Evolutionary conservation across 2,329 filamentous ascomycete species (phyloP).

Genomic region (Colletotrichum sp.): DNA sequence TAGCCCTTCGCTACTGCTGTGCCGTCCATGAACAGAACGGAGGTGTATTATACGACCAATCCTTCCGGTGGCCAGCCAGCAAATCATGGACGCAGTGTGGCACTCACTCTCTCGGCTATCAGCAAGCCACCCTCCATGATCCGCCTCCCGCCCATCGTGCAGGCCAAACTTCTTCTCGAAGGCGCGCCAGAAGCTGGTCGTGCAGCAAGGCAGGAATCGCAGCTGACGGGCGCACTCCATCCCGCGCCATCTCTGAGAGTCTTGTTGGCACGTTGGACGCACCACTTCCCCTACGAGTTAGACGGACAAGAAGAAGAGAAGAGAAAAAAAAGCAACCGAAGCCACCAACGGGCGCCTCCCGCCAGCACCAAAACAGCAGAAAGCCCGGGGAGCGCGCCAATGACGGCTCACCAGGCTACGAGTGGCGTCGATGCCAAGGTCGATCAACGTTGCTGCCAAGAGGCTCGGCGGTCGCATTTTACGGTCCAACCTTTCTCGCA

Average conservation of each 20-base stretch:
- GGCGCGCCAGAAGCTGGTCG: slow-evolving; percentile 15
- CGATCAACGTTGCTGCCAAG: slow-evolving; percentile 20
- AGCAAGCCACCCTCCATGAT: neutral
- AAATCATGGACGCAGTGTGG: neutral
- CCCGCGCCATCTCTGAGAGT: neutral
- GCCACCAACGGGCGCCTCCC: neutral
- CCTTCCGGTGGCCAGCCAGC: neutral
- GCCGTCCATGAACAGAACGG: neutral
- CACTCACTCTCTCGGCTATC: slow-evolving; percentile 3
- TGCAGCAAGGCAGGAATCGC: neutral
- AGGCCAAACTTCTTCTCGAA: slow-evolving; percentile 16
- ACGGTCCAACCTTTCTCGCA: neutral
- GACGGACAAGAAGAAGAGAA: neutral
- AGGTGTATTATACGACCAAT: neutral
- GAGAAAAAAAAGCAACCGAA: neutral
- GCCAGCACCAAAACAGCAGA: slow-evolving; percentile 12
- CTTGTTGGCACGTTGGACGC: neutral
- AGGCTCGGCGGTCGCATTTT: slow-evolving; percentile 9
- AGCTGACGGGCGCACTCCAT: neutral
- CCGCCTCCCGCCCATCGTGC: neutral
- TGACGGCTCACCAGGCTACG: neutral
- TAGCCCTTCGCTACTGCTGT: neutral
- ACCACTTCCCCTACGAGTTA: neutral
- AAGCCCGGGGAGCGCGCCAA: slow-evolving; percentile 11
- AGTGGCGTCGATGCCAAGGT: slow-evolving; percentile 20